Conservation (phyloP, 805 yeast genomes). For the Zygoascus tannicola region DNA sequence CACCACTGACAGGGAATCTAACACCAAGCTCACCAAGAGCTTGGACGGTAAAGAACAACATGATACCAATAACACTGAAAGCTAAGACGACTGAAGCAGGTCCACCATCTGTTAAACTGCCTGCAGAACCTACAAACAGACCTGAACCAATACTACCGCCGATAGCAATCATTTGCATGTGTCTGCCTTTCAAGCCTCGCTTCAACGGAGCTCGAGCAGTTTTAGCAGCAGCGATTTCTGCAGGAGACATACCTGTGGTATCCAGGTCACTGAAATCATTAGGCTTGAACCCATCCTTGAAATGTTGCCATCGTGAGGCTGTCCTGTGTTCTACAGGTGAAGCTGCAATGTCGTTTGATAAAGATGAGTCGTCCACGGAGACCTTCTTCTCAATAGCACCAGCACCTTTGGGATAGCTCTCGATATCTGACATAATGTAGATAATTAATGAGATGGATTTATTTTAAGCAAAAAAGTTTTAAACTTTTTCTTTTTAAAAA, state of each 20-base stretch:
- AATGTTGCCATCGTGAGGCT: slow-evolving; percentile 18
- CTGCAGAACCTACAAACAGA: slow-evolving; percentile 46
- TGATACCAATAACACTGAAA: slow-evolving; percentile 49
- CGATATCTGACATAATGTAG: slow-evolving; percentile 1
- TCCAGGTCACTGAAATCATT: slow-evolving; percentile 32
- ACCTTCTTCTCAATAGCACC: neutral
- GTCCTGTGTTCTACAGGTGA: neutral
- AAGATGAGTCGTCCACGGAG: neutral
- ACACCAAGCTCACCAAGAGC: slow-evolving; percentile 65
- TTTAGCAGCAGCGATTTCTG: slow-evolving; percentile 30
- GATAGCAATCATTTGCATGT: slow-evolving; percentile 55
- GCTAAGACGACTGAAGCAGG: slow-evolving; percentile 54
- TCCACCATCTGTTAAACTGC: slow-evolving; percentile 38
- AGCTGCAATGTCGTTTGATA: neutral
- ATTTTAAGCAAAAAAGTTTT: too few relatives aligned
- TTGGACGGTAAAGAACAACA: slow-evolving; percentile 55
- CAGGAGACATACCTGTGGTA: slow-evolving; percentile 24
- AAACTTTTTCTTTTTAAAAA: too few relatives aligned
- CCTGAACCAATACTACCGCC: slow-evolving; percentile 85
- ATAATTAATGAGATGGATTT: too few relatives aligned
- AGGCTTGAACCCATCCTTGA: slow-evolving; percentile 36
- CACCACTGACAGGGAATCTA: slow-evolving; percentile 50
- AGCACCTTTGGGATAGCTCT: neutral
- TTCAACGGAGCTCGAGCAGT: slow-evolving; percentile 50
- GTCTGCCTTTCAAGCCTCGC: slow-evolving; percentile 32